A percentile compares a stretch with the other conserved stretches of the same genome.
Evolutionary conservation across 352 stramenopile genomes (phyloP).

Genomic region (Phytophthora litchii): DNA sequence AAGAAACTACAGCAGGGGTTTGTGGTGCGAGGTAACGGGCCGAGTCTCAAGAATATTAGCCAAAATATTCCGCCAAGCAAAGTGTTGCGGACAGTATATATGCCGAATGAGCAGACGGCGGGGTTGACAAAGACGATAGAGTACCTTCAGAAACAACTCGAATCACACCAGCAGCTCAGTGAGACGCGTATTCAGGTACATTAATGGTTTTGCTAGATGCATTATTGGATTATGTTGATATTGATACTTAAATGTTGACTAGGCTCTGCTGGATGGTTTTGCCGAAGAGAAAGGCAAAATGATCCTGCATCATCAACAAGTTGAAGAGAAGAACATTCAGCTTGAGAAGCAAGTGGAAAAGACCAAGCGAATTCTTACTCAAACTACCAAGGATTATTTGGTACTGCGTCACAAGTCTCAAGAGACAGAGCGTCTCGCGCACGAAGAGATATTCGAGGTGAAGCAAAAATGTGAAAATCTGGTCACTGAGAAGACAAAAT

Average conservation of each 20-base stretch:
- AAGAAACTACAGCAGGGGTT: conserved; percentile 27
- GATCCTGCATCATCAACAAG: conserved; percentile 37
- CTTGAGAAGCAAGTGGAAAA: conserved; percentile 62
- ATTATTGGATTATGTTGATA: not conserved
- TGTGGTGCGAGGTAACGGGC: conserved; percentile 17
- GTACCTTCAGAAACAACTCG: conserved; percentile 66
- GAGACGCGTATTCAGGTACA: conserved; percentile 66
- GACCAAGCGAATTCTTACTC: conserved; percentile 58
- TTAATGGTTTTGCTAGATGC: not conserved
- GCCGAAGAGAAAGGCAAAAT: conserved; percentile 63
- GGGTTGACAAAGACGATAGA: conserved; percentile 55
- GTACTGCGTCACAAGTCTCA: conserved; percentile 73
- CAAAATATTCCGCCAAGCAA: conserved; percentile 31
- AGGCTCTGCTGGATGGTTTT: conserved; percentile 63
- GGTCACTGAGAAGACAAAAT: conserved; percentile 44
- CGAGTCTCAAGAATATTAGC: conserved; percentile 24
- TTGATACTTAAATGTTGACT: conserved; percentile 2
- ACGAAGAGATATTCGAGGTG: conserved; percentile 60
- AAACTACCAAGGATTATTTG: conserved; percentile 83
- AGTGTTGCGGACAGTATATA: conserved; percentile 79
- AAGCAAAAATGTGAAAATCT: conserved; percentile 49
- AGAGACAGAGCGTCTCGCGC: conserved; percentile 56
- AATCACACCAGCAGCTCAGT: conserved; percentile 54
- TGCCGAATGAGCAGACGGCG: conserved; percentile 73
- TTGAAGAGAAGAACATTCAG: conserved; percentile 40